Evolutionary conservation across 2,329 filamentous ascomycete genomes (phyloP).

Genomic region (Harringtonia lauricola): DNA sequence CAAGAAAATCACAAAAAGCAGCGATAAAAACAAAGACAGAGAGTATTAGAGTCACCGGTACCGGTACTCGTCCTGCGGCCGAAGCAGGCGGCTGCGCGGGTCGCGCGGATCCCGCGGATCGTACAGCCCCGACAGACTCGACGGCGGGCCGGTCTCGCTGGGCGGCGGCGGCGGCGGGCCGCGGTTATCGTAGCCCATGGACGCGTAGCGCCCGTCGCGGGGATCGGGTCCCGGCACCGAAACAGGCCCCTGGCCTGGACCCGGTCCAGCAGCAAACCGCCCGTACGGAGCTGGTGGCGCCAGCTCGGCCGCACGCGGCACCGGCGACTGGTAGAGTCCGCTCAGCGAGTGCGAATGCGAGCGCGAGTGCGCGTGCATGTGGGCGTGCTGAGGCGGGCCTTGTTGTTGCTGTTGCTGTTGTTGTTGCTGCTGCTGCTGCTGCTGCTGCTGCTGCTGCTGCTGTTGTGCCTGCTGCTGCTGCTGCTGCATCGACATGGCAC

Average conservation of each 20-base stretch:
- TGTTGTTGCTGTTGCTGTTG: slow-evolving; percentile 10
- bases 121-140: background rate
- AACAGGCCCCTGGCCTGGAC: slow-evolving; percentile 11
- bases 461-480: slow-evolving; percentile 9
- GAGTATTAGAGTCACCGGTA: slow-evolving; percentile 8
- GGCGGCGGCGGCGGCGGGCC: slow-evolving; percentile 9
- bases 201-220: slow-evolving; percentile 16
- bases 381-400: slow-evolving; percentile 12
- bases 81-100: slow-evolving; percentile 10
- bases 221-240: too few relatives aligned
- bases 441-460: slow-evolving; percentile 10
- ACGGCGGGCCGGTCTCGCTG: slow-evolving; percentile 1
- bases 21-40: background rate
- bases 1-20: background rate
- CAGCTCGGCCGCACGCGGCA: slow-evolving; percentile 10
- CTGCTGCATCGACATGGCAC: slow-evolving; percentile 7
- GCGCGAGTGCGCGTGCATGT: slow-evolving; percentile 14
- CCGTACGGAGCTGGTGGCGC: background rate
- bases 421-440: slow-evolving; percentile 11
- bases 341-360: slow-evolving; percentile 19
- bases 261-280: background rate
- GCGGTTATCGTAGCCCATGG: slow-evolving; percentile 18
- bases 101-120: slow-evolving; percentile 8
- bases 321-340: slow-evolving; percentile 15
- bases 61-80: slow-evolving; percentile 15